Conservation (phyloP, 1,284 basidiomycete genomes). For the Cystobasidium pallidum region DNA sequence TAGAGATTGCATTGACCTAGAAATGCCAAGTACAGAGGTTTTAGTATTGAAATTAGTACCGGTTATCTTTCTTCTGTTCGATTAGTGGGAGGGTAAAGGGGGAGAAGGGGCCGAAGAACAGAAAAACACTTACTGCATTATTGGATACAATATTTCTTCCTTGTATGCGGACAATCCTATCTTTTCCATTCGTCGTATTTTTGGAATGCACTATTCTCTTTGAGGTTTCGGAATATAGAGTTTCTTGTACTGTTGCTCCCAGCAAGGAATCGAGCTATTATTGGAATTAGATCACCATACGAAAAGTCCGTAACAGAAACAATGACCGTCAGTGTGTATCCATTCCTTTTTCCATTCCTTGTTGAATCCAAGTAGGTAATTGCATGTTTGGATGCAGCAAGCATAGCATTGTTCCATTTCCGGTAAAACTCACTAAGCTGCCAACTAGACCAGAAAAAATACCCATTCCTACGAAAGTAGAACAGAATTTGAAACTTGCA, state of each 20-base stretch:
- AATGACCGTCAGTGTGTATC: no score
- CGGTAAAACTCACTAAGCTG: conserved; percentile 69
- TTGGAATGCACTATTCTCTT: conserved; percentile 64
- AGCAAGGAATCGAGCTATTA: conserved; percentile 84
- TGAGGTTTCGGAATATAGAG: conserved; percentile 69
- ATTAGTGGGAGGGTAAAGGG: no score
- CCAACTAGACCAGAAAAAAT: conserved; percentile 70
- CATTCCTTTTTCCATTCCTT: no score
- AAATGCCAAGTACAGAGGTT: neutral
- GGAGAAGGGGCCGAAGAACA: no score
- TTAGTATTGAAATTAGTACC: no score
- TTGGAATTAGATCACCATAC: no score
- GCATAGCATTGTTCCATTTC: no score
- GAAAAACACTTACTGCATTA: conserved; percentile 65
- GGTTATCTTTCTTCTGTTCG: no score
- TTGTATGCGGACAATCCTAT: conserved; percentile 52
- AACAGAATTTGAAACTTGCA: conserved; percentile 54
- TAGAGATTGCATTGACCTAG: conserved; percentile 37
- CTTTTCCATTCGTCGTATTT: conserved; percentile 52
- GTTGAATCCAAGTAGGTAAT: no score
- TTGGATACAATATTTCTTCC: conserved; percentile 71
- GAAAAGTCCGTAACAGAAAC: no score
- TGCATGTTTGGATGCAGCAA: no score
- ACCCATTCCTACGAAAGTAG: conserved; percentile 65
- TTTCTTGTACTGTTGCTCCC: conserved; percentile 84